A percentile compares a stretch with the other conserved stretches of the same genome.
phyloP scores from a whole-genome alignment of 2,329 filamentous ascomycete genomes.

The Penicillium sp. region DNA sequence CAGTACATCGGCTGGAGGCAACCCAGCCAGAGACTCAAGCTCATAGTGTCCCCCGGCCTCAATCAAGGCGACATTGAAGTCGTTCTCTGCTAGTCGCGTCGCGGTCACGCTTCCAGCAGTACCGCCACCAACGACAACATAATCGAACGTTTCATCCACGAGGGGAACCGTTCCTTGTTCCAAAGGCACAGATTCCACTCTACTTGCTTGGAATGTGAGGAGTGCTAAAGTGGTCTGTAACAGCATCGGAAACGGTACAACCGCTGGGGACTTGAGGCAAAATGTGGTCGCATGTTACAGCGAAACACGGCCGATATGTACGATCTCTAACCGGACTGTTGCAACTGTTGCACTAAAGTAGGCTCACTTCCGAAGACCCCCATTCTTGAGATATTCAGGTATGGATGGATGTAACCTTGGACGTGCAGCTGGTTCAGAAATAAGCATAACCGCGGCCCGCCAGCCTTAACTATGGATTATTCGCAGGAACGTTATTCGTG shows the following conservation, averaged over 20 bases:
- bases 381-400: not conserved
- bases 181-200: not conserved
- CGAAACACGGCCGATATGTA: not conserved
- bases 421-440: not conserved
- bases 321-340: not conserved
- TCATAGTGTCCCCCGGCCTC: constrained; percentile 34
- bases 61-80: constrained; percentile 26
- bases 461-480: not conserved
- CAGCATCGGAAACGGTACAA: constrained; percentile 1
- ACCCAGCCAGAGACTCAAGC: constrained; percentile 13
- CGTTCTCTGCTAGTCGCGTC: constrained; percentile 24
- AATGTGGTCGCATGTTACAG: not conserved
- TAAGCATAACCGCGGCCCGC: not conserved
- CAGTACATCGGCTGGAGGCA: constrained; percentile 21
- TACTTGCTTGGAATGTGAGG: constrained; percentile 10
- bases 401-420: not conserved
- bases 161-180: not conserved
- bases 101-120: constrained; percentile 27
- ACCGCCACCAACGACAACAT: constrained; percentile 28
- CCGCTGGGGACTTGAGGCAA: not conserved
- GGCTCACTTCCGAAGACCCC: not conserved
- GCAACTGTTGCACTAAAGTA: not conserved
- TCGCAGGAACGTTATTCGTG: not conserved
- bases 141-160: constrained; percentile 20
- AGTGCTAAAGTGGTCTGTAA: not conserved